Conservation (phyloP, 495 filamentous ascomycete species). For the Aspergillus egyptiacus region DNA sequence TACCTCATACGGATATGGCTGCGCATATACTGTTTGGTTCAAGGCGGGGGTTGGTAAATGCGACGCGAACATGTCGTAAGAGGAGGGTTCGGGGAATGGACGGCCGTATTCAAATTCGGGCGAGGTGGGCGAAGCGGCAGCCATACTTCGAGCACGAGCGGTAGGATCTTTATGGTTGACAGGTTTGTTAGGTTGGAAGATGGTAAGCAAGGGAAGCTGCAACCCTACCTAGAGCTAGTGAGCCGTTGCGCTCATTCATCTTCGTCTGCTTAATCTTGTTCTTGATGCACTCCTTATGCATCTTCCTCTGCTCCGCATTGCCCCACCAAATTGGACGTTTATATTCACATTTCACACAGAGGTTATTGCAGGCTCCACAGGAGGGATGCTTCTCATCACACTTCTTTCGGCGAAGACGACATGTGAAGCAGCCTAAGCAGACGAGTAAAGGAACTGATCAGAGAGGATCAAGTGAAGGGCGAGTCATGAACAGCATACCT, state of each 20-base stretch:
- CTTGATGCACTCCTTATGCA: constrained; percentile 94
- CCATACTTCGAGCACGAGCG: constrained; percentile 16
- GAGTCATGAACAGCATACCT: constrained; percentile 55
- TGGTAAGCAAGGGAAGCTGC: background rate
- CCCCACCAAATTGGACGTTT: constrained; percentile 97
- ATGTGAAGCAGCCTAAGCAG: constrained; percentile 85
- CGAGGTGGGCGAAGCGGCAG: constrained; percentile 55
- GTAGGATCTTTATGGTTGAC: constrained; percentile 15
- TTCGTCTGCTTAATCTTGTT: constrained; percentile 96
- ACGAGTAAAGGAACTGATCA: constrained; percentile 1
- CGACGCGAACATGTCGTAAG: constrained; percentile 57
- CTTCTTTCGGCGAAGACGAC: constrained; percentile 92
- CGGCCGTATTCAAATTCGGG: constrained; percentile 72
- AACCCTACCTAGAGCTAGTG: constrained; percentile 32
- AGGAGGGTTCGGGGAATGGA: constrained; percentile 42
- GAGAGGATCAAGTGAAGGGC: constrained; percentile 2
- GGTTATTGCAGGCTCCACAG: constrained; percentile 84
- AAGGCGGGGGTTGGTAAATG: constrained; percentile 40
- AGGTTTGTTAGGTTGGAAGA: constrained; percentile 5
- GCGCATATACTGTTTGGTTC: constrained; percentile 32
- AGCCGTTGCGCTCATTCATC: constrained; percentile 70
- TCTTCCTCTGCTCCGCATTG: constrained; percentile 74
- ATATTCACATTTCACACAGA: constrained; percentile 86
- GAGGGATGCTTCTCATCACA: constrained; percentile 87
- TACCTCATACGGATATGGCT: constrained; percentile 73